Evolutionary conservation across 169 alveolate genomes (phyloP).

Genomic region (Cryptosporidium sp.): DNA sequence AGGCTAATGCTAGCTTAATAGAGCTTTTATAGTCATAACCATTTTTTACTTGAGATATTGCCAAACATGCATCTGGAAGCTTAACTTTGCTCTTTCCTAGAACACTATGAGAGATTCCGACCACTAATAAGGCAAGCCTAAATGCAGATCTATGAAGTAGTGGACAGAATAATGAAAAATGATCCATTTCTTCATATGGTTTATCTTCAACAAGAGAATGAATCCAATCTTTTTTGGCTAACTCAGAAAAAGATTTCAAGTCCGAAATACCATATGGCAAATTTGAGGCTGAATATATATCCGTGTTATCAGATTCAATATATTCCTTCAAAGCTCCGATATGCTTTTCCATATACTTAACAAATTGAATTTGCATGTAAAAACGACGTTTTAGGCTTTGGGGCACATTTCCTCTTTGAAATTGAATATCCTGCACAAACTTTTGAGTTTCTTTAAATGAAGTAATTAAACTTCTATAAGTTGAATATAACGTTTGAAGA

Average conservation of each 20-base stretch:
- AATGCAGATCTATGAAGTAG: slow-evolving; percentile 68
- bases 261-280: slow-evolving; percentile 57
- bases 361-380: slow-evolving; percentile 52
- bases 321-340: slow-evolving; percentile 54
- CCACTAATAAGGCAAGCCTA: slow-evolving; percentile 62
- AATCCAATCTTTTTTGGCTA: slow-evolving; percentile 38
- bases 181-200: slow-evolving; percentile 60
- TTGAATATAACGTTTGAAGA: slow-evolving; percentile 41
- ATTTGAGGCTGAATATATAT: slow-evolving; percentile 39
- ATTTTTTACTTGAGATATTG: slow-evolving; percentile 49
- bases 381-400: slow-evolving; percentile 54
- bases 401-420: slow-evolving; percentile 52
- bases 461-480: slow-evolving; percentile 60
- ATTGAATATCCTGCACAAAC: slow-evolving; percentile 50
- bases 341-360: slow-evolving; percentile 67
- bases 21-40: slow-evolving; percentile 1
- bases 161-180: slow-evolving; percentile 58
- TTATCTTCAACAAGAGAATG: slow-evolving; percentile 39
- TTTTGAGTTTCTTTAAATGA: slow-evolving; percentile 64
- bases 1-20: slow-evolving; percentile 39
- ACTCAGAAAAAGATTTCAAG: slow-evolving; percentile 9
- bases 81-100: slow-evolving; percentile 47
- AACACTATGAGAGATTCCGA: slow-evolving; percentile 57
- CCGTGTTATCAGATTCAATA: slow-evolving; percentile 45
- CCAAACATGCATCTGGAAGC: slow-evolving; percentile 69